A percentile compares a stretch with the other conserved stretches of the same genome.
These are phyloP conservation scores for Ramicandelaber brevisporus DNA, from an alignment of 192 early-diverging fungal genomes.

Conservation along the genomic window DNA sequence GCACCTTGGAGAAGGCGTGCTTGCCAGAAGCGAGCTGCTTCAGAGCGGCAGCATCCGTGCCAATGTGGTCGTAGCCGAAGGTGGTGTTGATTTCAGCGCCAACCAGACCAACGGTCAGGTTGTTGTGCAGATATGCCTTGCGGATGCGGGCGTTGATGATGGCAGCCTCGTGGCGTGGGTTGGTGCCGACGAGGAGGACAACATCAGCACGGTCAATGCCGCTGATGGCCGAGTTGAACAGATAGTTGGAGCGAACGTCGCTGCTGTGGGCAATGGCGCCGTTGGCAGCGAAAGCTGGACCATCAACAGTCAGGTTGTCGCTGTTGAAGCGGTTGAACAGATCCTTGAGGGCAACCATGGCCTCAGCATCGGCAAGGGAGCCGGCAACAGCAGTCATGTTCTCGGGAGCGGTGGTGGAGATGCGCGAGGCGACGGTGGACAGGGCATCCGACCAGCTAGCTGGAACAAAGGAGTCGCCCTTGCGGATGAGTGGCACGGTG, in stretches of 20 bases:
- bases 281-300: constrained; percentile 10
- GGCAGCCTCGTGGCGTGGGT: constrained; percentile 88
- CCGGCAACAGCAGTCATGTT: constrained; percentile 72
- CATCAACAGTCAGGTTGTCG: constrained; percentile 64
- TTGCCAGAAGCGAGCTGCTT: constrained; percentile 37
- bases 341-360: constrained; percentile 84
- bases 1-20: constrained; percentile 44
- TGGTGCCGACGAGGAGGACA: constrained; percentile 74
- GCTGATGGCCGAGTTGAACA: constrained; percentile 55
- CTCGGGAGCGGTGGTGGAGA: constrained; percentile 26
- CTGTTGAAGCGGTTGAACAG: constrained; percentile 65
- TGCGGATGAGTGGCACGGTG: constrained; percentile 69
- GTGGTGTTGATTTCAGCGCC: constrained; percentile 57
- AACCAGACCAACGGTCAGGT: constrained; percentile 54
- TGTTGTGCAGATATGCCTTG: constrained; percentile 70
- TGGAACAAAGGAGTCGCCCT: constrained; percentile 56
- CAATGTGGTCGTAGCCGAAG: constrained; percentile 77
- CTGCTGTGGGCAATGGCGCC: constrained; percentile 19
- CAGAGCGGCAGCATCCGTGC: constrained; percentile 28
- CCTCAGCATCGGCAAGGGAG: constrained; percentile 79
- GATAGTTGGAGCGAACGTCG: constrained; percentile 79
- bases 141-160: constrained; percentile 90
- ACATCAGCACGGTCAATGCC: constrained; percentile 86
- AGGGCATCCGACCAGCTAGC: constrained; percentile 76
- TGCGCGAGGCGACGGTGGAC: constrained; percentile 30